Conservation (phyloP, 345 rosid genomes). For the Rubroshorea leprosula region DNA sequence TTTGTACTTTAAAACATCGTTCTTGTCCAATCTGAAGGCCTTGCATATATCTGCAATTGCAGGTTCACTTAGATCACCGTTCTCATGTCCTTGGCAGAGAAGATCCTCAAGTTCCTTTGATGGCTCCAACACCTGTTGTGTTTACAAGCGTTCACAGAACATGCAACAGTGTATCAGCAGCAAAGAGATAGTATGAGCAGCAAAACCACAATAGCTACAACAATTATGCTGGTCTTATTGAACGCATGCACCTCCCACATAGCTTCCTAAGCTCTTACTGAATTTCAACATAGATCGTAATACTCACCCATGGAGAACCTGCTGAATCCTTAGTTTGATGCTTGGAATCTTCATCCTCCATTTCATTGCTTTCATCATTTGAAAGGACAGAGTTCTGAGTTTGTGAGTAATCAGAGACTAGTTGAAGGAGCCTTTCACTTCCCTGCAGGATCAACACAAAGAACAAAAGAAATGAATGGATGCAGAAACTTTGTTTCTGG, state of each 20-base stretch:
- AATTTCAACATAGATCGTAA: not conserved
- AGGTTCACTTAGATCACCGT: constrained; percentile 42
- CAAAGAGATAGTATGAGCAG: not conserved
- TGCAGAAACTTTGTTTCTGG: not conserved
- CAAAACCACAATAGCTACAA: no score
- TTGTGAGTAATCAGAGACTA: constrained; percentile 48
- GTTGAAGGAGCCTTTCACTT: constrained; percentile 83
- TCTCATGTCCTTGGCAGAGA: constrained; percentile 21
- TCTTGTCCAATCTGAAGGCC: constrained; percentile 40
- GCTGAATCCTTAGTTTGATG: constrained; percentile 17
- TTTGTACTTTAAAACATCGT: constrained; percentile 59
- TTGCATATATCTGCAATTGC: constrained; percentile 51
- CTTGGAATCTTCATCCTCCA: constrained; percentile 18
- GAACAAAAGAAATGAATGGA: not conserved
- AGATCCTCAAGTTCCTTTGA: constrained; percentile 57
- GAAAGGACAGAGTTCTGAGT: constrained; percentile 17
- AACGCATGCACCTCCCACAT: no score
- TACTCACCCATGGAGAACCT: constrained; percentile 40
- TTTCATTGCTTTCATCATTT: constrained; percentile 16
- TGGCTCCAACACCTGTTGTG: constrained; percentile 55
- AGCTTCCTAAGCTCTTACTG: not conserved
- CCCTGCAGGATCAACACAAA: constrained; percentile 42
- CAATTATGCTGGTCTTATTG: not conserved
- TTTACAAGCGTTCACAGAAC: not conserved
- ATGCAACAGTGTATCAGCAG: not conserved